Evolutionary conservation across 768 basidiomycete species (phyloP), one percentile per base, ranked within the genome.

Genomic region (Galerina marginata): DNA sequence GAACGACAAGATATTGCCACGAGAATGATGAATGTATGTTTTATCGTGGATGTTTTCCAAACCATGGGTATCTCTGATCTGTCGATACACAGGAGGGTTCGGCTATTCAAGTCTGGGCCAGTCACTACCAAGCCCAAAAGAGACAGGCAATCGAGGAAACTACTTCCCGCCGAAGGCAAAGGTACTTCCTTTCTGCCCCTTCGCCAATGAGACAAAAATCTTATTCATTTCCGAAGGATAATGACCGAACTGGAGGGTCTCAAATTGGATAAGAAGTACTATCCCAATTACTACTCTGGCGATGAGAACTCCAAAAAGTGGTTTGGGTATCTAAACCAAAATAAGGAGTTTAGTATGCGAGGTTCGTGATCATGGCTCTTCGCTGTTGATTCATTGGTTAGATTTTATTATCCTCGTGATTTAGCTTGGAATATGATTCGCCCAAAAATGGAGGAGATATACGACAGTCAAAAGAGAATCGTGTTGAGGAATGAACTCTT

Each of bases 261-360:
- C 14, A 56, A 56, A n/a, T 61, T 55, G 60, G 49, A 61, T 9
- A 33, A 38, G n/a, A 7, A 36, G 16, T 61, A 45, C 37, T 50
- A 16, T 42, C 60, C 60, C 15, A n/a, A 6, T 12, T 15, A 37
- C 10, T 1, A 38, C 3, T 43, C 6, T 16, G 44, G 38, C 1
- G 54, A 61, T n/a, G 47, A 49, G 2, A 45, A 57, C 12, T 52
- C 12, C 25, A 14, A 47, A 5, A 42, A 47, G 15, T 61, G 60
- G 60, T 14, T 33, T n/a, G 42, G 46, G 10, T 61, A 61, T 45
- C n/a, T 61, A 26, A 37, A 40, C 37, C 55, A 61, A 44, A 42
- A 48, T 2, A 57, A 61, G 26, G 49, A 44, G 26, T 61, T 61
- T 9, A 40, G 40, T 15, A 25, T 11, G 25, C 50, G 60, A 14